These are phyloP conservation scores for Ustanciosporium gigantosporum DNA, from an alignment of 1,284 basidiomycete species.

Conservation along the genomic window DNA sequence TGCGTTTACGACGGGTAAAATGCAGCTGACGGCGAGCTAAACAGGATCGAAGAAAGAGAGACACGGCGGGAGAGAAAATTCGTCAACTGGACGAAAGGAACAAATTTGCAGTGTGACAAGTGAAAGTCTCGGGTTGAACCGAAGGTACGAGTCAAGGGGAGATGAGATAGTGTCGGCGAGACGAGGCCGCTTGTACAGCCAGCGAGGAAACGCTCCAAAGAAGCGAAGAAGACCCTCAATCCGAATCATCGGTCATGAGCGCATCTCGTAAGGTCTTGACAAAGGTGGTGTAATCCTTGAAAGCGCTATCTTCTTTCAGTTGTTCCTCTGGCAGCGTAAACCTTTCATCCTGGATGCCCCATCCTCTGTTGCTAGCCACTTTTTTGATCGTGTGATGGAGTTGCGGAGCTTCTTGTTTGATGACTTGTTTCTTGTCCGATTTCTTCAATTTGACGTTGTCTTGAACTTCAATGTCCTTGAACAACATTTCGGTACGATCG, in stretches of 20 bases:
- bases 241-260: constrained; percentile 6
- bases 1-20: too few relatives aligned
- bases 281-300: constrained; percentile 30
- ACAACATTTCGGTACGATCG: constrained; percentile 5
- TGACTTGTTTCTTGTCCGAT: constrained; percentile 19
- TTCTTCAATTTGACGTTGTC: constrained; percentile 3
- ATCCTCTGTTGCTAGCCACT: constrained; percentile 16
- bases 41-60: too few relatives aligned
- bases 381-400: constrained; percentile 32
- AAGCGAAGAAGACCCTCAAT: too few relatives aligned
- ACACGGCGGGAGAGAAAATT: too few relatives aligned
- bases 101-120: too few relatives aligned
- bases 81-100: too few relatives aligned
- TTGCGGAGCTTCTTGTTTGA: constrained; percentile 15
- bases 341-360: constrained; percentile 21
- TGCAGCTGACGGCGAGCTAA: too few relatives aligned
- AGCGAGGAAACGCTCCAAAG: too few relatives aligned
- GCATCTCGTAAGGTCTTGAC: constrained; percentile 28
- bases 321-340: constrained; percentile 9
- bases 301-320: constrained; percentile 2
- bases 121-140: too few relatives aligned
- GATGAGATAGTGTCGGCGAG: too few relatives aligned
- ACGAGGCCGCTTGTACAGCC: too few relatives aligned
- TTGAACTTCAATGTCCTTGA: constrained; percentile 5
- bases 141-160: too few relatives aligned